Percentiles rank a stretch among this genome's conserved stretches.
phyloP scores from a whole-genome alignment of 179 eudicot species.

The Silene noctiflora region DNA sequence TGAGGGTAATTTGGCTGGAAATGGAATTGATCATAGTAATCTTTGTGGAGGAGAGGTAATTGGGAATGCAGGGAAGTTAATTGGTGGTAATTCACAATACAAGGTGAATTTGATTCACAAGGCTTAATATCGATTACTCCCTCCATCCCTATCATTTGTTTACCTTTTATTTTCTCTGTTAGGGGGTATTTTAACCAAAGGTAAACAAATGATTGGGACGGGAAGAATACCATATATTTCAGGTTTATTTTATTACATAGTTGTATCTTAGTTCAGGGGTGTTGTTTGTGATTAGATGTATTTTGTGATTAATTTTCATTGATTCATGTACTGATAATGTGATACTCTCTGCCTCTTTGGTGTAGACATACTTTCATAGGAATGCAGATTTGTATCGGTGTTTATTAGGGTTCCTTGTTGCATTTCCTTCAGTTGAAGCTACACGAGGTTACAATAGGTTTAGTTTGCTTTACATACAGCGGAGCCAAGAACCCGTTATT shows the following conservation, averaged over 20 bases:
- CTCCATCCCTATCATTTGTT: too few relatives aligned
- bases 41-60: constrained; percentile 19
- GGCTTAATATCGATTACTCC: neutral
- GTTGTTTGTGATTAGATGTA: too few relatives aligned
- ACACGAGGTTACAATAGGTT: neutral
- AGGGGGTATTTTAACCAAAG: too few relatives aligned
- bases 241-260: too few relatives aligned
- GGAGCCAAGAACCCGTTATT: neutral
- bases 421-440: neutral
- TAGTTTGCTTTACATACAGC: neutral
- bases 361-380: too few relatives aligned
- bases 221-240: too few relatives aligned
- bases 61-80: constrained; percentile 21
- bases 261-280: too few relatives aligned
- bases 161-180: too few relatives aligned
- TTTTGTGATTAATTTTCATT: neutral
- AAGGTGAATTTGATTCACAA: constrained; percentile 27
- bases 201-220: too few relatives aligned
- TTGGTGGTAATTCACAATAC: constrained; percentile 28
- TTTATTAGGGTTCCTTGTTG: too few relatives aligned
- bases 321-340: neutral
- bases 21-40: constrained; percentile 13
- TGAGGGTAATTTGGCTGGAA: constrained; percentile 13
- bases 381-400: too few relatives aligned
- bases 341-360: too few relatives aligned